phyloP scores from a whole-genome alignment of 352 stramenopile species.

The Pythium coloratum region DNA sequence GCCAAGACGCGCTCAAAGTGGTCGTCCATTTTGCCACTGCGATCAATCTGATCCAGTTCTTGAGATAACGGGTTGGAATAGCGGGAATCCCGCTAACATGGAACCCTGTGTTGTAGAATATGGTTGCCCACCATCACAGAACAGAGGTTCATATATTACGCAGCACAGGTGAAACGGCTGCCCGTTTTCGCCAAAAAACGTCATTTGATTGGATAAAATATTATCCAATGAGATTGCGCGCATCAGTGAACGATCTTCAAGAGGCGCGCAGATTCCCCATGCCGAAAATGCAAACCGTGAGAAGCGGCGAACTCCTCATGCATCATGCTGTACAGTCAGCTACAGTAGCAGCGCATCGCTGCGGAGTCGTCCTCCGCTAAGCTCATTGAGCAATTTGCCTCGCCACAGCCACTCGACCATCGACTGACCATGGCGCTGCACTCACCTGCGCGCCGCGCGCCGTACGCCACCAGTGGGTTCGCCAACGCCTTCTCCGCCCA shows the following conservation, averaged over 20 bases:
- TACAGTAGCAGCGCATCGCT: background rate
- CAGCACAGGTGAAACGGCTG: background rate
- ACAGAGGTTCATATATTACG: background rate
- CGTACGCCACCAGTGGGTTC: conserved; percentile 8
- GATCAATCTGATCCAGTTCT: conserved; percentile 1
- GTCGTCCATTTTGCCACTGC: conserved; percentile 38
- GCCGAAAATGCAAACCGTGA: background rate
- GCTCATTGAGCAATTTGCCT: conserved; percentile 20
- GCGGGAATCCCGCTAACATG: background rate
- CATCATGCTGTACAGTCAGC: too few relatives aligned
- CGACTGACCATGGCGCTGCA: conserved; percentile 15
- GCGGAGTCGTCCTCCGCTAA: background rate
- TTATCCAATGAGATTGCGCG: conserved; percentile 5
- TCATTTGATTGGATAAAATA: background rate
- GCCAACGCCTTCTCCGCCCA: conserved; percentile 20
- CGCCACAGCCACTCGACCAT: conserved; percentile 3
- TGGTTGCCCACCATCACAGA: too few relatives aligned
- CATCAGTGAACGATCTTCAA: conserved; percentile 27
- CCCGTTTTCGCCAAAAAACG: conserved; percentile 1
- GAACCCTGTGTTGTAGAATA: background rate
- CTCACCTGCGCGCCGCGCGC: conserved; percentile 19
- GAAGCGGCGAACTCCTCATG: background rate
- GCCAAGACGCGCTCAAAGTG: conserved; percentile 66
- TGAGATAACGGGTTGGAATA: background rate
- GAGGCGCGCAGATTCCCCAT: conserved; percentile 4